Conservation (phyloP, 176 grass and related monocot genomes). For the Triticum aestivum region IWGSC_CS_RefSeq_v2.1 NC_057800.1:482308969-482309468, state of each 20-base stretch:
- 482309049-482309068: slow-evolving; percentile 75
- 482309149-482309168: slow-evolving; percentile 54
- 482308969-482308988: slow-evolving; percentile 99
- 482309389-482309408: slow-evolving; percentile 58
- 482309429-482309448: slow-evolving; percentile 38
- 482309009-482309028: slow-evolving; percentile 99
- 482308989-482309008: slow-evolving; percentile 94
- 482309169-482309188: background rate
- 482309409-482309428: slow-evolving; percentile 54
- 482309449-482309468: slow-evolving; percentile 48
- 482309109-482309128: slow-evolving; percentile 99
- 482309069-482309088: slow-evolving; percentile 78
- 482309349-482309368: slow-evolving; percentile 84
- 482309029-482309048: slow-evolving; percentile 82
- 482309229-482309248: background rate
- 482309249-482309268: background rate
- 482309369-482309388: slow-evolving; percentile 85
- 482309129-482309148: slow-evolving; percentile 94
- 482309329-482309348: slow-evolving; percentile 76
- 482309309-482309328: slow-evolving; percentile 60
- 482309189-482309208: background rate
- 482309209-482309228: background rate
- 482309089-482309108: slow-evolving; percentile 96
- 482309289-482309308: background rate
- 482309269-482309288: background rate